Conservation (phyloP, 2,329 filamentous ascomycete species). For the Hypoxylon sp. region DNA sequence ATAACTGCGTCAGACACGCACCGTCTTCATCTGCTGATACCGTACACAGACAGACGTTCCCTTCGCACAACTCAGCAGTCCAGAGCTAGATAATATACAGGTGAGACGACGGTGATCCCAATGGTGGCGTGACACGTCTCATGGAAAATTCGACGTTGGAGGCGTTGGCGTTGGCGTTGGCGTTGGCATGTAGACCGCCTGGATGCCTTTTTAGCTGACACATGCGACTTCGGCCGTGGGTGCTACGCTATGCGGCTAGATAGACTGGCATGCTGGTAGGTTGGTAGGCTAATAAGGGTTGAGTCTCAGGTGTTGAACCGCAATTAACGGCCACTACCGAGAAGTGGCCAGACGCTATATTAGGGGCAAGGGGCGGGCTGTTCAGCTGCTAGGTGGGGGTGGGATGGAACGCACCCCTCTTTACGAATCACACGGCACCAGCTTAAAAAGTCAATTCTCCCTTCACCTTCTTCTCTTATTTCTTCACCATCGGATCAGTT, state of each 20-base stretch:
- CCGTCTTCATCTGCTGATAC: slow-evolving; percentile 31
- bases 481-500: neutral
- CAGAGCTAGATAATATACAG: slow-evolving; percentile 24
- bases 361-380: neutral
- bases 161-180: slow-evolving; percentile 8
- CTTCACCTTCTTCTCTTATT: neutral
- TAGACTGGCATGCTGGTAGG: neutral
- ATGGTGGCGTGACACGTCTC: slow-evolving; percentile 42
- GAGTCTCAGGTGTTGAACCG: slow-evolving; percentile 4
- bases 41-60: slow-evolving; percentile 9
- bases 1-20: slow-evolving; percentile 20
- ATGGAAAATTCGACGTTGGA: slow-evolving; percentile 28
- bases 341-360: slow-evolving; percentile 18
- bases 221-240: slow-evolving; percentile 37
- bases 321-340: slow-evolving; percentile 23
- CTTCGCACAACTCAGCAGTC: slow-evolving; percentile 14
- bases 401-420: neutral
- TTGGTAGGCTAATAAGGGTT: slow-evolving; percentile 8
- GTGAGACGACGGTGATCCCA: slow-evolving; percentile 32
- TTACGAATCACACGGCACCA: neutral
- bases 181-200: slow-evolving; percentile 31
- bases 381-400: neutral
- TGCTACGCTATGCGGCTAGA: neutral
- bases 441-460: neutral
- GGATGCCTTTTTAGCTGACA: slow-evolving; percentile 9